Percentiles rank a stretch among this genome's conserved stretches.
These are phyloP conservation scores for Penicillium sp. DNA, from an alignment of 2,329 filamentous ascomycete genomes.

Conservation along the genomic window DNA sequence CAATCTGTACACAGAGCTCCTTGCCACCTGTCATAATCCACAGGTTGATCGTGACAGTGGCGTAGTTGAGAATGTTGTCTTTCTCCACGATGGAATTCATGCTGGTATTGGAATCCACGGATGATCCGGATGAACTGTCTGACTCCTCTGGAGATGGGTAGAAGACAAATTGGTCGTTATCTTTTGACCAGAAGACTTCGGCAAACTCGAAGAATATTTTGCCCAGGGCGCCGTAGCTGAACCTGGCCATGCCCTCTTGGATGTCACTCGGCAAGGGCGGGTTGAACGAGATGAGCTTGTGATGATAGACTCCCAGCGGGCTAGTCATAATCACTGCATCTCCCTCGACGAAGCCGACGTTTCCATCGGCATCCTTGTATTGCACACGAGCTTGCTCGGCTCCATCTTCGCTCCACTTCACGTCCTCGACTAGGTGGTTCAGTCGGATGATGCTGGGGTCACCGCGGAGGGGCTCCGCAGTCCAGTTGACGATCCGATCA, in stretches of 20 bases:
- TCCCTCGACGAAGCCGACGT: constrained; percentile 30
- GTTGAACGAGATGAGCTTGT: constrained; percentile 43
- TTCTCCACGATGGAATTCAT: constrained; percentile 15
- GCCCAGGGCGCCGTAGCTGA: constrained; percentile 46
- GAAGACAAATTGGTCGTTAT: constrained; percentile 50
- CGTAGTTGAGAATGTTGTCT: constrained; percentile 46
- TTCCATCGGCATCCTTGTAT: constrained; percentile 23
- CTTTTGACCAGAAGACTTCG: constrained; percentile 49
- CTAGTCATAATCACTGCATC: constrained; percentile 45
- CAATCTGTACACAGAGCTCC: constrained; percentile 47
- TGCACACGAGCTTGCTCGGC: constrained; percentile 5
- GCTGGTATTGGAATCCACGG: constrained; percentile 14
- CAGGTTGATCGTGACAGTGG: constrained; percentile 47
- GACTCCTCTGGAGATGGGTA: constrained; percentile 42
- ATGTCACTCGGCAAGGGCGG: constrained; percentile 41
- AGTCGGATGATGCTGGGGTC: constrained; percentile 40
- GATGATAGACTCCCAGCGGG: constrained; percentile 44
- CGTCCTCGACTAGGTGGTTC: constrained; percentile 41
- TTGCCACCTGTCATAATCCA: constrained; percentile 49
- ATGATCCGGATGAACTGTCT: constrained; percentile 32
- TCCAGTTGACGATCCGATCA: constrained; percentile 47
- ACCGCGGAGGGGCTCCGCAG: constrained; percentile 36
- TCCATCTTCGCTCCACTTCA: constrained; percentile 39
- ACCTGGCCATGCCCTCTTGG: constrained; percentile 38
- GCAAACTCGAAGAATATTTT: constrained; percentile 49